Evolutionary conservation across 257 asterid genomes (phyloP).

Genomic region (Eustoma russellianum): DNA sequence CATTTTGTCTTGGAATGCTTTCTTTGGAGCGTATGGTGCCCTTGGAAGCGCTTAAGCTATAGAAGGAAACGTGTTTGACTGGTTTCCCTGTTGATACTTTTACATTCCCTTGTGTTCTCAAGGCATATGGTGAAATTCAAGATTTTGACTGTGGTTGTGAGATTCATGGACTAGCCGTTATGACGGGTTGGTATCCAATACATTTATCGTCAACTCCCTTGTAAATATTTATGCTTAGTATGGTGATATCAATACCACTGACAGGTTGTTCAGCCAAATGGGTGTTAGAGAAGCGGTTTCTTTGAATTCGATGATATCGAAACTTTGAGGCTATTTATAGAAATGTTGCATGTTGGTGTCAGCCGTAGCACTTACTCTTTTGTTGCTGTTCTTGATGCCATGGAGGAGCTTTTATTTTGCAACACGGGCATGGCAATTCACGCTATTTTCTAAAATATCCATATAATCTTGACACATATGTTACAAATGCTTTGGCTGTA

Average conservation of each 20-base stretch:
- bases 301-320: conserved; percentile 77
- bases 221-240: conserved; percentile 51
- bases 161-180: conserved; percentile 52
- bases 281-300: conserved; percentile 35
- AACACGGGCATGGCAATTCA: conserved; percentile 46
- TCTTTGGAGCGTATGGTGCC: conserved; percentile 60
- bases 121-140: conserved; percentile 43
- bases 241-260: conserved; percentile 30
- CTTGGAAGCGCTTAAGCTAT: conserved; percentile 42
- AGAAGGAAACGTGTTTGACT: conserved; percentile 35
- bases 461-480: conserved; percentile 31
- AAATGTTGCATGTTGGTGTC: conserved; percentile 36
- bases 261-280: conserved; percentile 38
- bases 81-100: conserved; percentile 44
- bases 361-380: conserved; percentile 56
- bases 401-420: conserved; percentile 39
- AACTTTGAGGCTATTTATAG: conserved; percentile 36
- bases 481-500: conserved; percentile 60
- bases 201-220: conserved; percentile 50
- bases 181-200: conserved; percentile 32
- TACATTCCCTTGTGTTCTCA: conserved; percentile 44
- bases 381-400: conserved; percentile 72
- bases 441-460: conserved; percentile 35
- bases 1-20: conserved; percentile 68
- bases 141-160: conserved; percentile 41